Base-by-base conservation (phyloP, 2,329 filamentous ascomycete species). In the Cytospora mali region DNA sequence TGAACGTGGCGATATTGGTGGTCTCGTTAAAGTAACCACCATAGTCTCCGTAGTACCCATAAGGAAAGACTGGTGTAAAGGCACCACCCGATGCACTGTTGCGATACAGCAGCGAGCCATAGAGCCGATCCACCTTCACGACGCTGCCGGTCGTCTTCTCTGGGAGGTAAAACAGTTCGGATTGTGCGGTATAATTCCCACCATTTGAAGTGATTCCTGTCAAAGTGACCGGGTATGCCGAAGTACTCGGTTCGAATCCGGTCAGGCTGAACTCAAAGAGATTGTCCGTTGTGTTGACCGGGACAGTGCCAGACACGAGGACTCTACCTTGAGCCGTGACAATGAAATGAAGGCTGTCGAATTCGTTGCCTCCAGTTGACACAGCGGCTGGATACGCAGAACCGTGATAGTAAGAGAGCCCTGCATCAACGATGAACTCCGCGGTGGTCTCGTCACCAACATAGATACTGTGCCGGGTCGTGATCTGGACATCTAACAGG, bases 401-500 rank as follows among this genome's bases (percentile, higher is more conserved):
- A 4, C 80, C 80, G 54, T 73, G 72, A 69, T 74, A 79, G 4
- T 71, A 71, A 6, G 79, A 81, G 6, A 80, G 65, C 9, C 68
- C 71, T 1, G 80, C 77, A 25, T 77, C 75, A 51, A 83, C 74
- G 6, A 82, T 71, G 58, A 82, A 78, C 21, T 79, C 75, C 3
- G 74, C 80, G 4, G 68, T 64, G 3, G 66, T 57, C 62, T 82
- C 80, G 51, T 71, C 74, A 18, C 74, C 75, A 2, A 82, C 71
- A 57, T 81, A 82, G 51, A 82, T 72, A 68, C 74, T 81, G 68
- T 81, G 77, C 1, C 80, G 76, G 7, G 80, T 76, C 35, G 74
- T 73, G 67, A 81, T 74, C 55, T 80, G 78, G 48, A 82, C 69
- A 60, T 81, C 68, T 2, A 82, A 67, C 29, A 77, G 75, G 3